These are phyloP conservation scores for Kwoniella europaea DNA, from an alignment of 768 basidiomycete species.

Conservation along the genomic window DNA sequence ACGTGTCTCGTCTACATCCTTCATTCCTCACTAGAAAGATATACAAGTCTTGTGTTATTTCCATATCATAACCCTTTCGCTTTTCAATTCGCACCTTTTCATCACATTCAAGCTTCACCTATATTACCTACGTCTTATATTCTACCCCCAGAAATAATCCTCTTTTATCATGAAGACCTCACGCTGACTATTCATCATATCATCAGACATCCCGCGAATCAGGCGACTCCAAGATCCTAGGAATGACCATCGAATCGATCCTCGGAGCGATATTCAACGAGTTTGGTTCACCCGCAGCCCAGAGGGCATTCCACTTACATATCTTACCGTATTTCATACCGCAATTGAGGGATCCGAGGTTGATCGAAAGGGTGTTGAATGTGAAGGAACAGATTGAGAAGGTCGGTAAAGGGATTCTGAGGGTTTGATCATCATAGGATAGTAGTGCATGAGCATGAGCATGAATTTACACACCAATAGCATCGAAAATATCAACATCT, in stretches of 20 bases:
- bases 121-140: background rate
- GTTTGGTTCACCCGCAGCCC: conserved; percentile 53
- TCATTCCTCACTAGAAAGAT: too few relatives aligned
- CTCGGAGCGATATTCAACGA: conserved; percentile 46
- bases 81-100: too few relatives aligned
- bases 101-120: too few relatives aligned
- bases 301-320: conserved; percentile 53
- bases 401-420: conserved; percentile 22
- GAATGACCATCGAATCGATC: conserved; percentile 44
- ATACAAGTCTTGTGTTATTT: too few relatives aligned
- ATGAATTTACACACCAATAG: background rate
- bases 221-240: conserved; percentile 37
- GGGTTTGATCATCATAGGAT: background rate
- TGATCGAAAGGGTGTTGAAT: conserved; percentile 37
- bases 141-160: background rate
- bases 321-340: conserved; percentile 46
- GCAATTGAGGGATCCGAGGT: conserved; percentile 46
- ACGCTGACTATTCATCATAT: background rate
- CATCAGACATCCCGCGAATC: conserved; percentile 34
- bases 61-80: too few relatives aligned
- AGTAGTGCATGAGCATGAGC: background rate
- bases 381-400: conserved; percentile 23
- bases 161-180: background rate
- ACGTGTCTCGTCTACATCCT: too few relatives aligned
- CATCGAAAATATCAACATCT: background rate